phyloP scores from a whole-genome alignment of 371 early-diverging fungal genomes.

The Apophysomyces elegans region DNA sequence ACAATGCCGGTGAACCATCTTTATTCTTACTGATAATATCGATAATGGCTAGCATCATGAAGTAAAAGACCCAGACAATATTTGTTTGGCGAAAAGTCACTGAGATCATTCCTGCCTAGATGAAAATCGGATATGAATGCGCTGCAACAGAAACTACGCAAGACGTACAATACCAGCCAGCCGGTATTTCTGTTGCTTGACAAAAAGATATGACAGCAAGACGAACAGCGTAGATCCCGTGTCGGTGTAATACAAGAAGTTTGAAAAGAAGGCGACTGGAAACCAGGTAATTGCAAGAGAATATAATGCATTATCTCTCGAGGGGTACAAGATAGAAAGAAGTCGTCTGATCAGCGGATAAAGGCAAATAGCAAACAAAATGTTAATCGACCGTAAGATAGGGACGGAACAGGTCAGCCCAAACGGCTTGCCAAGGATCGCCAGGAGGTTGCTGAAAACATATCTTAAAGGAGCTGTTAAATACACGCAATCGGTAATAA shows the following conservation, averaged over 20 bases:
- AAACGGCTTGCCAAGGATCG: slow-evolving; percentile 8
- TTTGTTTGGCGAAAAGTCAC: slow-evolving; percentile 93
- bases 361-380: slow-evolving; percentile 53
- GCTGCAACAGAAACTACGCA: not conserved
- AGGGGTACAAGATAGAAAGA: slow-evolving; percentile 40
- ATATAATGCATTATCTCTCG: slow-evolving; percentile 29
- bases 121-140: not conserved
- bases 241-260: slow-evolving; percentile 93
- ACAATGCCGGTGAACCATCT: not conserved
- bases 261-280: slow-evolving; percentile 85
- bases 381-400: slow-evolving; percentile 60
- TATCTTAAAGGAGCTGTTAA: slow-evolving; percentile 30
- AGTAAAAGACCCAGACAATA: slow-evolving; percentile 79
- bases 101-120: slow-evolving; percentile 59
- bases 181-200: slow-evolving; percentile 50
- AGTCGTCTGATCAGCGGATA: slow-evolving; percentile 52
- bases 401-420: slow-evolving; percentile 5
- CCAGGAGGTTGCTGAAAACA: slow-evolving; percentile 45
- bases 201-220: slow-evolving; percentile 65
- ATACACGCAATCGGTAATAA: not conserved
- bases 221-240: slow-evolving; percentile 83
- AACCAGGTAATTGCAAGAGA: slow-evolving; percentile 70
- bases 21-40: slow-evolving; percentile 26
- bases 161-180: slow-evolving; percentile 61
- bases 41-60: slow-evolving; percentile 49